phyloP scores from a whole-genome alignment of 2,329 filamentous ascomycete genomes.

The Aureobasidium musti region DNA sequence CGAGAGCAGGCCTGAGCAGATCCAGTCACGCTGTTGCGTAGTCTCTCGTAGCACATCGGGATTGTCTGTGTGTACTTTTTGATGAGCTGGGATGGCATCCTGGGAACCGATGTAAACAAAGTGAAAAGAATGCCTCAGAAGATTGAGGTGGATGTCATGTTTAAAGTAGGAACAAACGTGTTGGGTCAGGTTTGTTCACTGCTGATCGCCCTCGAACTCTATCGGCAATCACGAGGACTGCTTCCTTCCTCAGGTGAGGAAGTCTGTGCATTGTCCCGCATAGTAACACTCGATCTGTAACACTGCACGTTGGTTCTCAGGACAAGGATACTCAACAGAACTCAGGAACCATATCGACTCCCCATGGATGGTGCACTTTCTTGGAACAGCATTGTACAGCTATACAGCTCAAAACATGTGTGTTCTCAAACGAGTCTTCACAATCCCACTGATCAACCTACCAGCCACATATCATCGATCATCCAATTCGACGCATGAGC shows the following conservation, averaged over 20 bases:
- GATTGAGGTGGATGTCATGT: not conserved
- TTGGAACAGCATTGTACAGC: no score
- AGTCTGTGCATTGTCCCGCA: not conserved
- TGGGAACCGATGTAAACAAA: not conserved
- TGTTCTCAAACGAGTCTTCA: no score
- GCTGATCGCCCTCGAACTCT: not conserved
- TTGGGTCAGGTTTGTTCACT: not conserved
- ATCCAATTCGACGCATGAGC: not conserved
- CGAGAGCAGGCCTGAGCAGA: not conserved
- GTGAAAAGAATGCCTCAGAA: not conserved
- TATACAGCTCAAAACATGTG: no score
- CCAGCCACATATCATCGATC: no score
- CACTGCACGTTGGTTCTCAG: no score
- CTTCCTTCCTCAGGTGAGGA: not conserved
- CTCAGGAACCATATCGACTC: no score
- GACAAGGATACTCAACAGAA: no score
- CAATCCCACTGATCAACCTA: no score
- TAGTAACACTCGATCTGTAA: not conserved
- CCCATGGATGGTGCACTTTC: no score
- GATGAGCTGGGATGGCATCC: not conserved
- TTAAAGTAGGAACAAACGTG: not conserved
- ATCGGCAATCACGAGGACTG: not conserved
- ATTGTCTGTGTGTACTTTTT: not conserved
- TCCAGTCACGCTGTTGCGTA: not conserved
- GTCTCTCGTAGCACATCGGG: not conserved